Base-by-base conservation (phyloP, 2,329 filamentous ascomycete genomes). In the Colletotrichum tropicale region DNA sequence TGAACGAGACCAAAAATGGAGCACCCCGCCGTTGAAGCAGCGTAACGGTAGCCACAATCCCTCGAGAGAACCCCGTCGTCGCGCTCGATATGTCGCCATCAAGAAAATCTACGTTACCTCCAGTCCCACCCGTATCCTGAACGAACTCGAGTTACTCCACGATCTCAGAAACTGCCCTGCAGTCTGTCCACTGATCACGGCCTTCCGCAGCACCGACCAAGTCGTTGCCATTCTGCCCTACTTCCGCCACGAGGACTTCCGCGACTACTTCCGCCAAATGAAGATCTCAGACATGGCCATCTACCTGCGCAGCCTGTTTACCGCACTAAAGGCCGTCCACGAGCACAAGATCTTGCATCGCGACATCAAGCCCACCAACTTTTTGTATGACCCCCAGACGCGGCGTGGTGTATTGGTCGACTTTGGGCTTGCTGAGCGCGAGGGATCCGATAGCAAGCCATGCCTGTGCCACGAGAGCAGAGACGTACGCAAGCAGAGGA, bases 91-190 rank as follows among this genome's bases (percentile, higher is more conserved):
- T 81, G 98, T 99, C 77, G 97, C 98, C 24, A 95, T 99, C 85
- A 99, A 99, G 87, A 99, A 99, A 87, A 99, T 99, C 80, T 99
- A 99, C 84, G 97, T 98, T 78, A 99, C 98, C 1, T 98, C 96
- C 77, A 98, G 96, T 79, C 97, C 97, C 0, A 90, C 93, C 32
- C 94, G 97, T 61, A 98, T 99, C 80, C 92, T 98, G 82, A 99
- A 99, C 86, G 97, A 99, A 85, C 92, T 99, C 21, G 96, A 98
- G 80, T 90, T 99, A 26, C 91, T 99, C 26, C 93, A 98, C 82
- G 96, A 98, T 82, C 91, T 99, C 10, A 92, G 94, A 66, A 91
- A 94, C 72, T 98, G 94, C 75, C 90, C 92, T 52, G 95, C 95
- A 3, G 96, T 99, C 30, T 98, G 97, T 80, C 96, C 97, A 38